Evolutionary conservation across 345 rosid species (phyloP).

Genomic region (Garcia nutans): DNA sequence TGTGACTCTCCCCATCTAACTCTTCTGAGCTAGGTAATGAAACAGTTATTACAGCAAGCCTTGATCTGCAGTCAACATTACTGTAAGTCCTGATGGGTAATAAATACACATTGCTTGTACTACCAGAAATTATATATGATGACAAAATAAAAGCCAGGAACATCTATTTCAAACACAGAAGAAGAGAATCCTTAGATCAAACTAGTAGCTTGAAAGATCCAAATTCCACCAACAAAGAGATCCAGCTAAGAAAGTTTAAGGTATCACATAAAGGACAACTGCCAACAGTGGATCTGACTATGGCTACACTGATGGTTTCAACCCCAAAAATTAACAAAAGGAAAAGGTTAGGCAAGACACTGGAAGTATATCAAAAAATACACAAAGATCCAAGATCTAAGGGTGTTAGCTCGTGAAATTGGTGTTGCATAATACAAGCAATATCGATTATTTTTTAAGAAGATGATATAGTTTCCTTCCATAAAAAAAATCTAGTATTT

Average conservation of each 20-base stretch:
- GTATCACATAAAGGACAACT: neutral
- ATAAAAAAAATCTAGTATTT: neutral
- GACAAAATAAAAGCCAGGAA: neutral
- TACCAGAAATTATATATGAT: neutral
- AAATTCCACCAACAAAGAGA: neutral
- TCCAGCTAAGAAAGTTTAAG: neutral
- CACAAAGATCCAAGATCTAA: neutral
- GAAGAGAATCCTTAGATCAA: neutral
- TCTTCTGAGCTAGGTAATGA: constrained; percentile 51
- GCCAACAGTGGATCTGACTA: neutral
- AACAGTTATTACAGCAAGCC: constrained; percentile 73
- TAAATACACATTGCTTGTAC: neutral
- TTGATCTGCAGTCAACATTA: constrained; percentile 49
- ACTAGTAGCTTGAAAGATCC: neutral
- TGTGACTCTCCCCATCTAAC: constrained; percentile 40
- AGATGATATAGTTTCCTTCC: neutral
- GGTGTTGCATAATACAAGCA: neutral
- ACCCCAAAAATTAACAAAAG: neutral
- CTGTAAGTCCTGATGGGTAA: neutral
- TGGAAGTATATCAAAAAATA: neutral
- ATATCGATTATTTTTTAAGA: neutral
- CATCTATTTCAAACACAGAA: neutral
- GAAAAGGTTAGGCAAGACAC: neutral
- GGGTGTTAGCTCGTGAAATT: neutral
- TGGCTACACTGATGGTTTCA: neutral